Percentiles rank a stretch among this genome's conserved stretches.
Conservation (phyloP, 768 basidiomycete genomes). For the Inosperma sp. region DNA sequence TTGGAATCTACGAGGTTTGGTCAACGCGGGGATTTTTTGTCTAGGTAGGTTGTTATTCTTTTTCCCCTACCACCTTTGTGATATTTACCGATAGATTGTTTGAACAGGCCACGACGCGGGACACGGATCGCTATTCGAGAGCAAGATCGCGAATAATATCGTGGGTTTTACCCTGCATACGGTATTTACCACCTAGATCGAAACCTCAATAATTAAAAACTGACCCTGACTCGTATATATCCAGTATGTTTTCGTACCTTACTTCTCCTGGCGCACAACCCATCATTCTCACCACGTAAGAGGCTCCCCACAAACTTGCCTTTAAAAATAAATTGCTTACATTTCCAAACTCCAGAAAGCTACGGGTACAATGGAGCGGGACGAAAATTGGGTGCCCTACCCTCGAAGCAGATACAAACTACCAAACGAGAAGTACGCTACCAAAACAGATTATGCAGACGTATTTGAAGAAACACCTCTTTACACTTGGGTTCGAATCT, state of each 20-base stretch:
- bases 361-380: conserved; percentile 69
- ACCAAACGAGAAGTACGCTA: conserved; percentile 35
- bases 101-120: conserved; percentile 46
- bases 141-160: conserved; percentile 34
- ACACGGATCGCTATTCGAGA: conserved; percentile 38
- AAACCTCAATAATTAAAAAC: no score
- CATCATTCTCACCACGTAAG: conserved; percentile 65
- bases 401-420: conserved; percentile 38
- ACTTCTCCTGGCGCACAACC: conserved; percentile 66
- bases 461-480: conserved; percentile 52
- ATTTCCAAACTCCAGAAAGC: no score
- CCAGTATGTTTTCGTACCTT: conserved; percentile 48
- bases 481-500: conserved; percentile 38
- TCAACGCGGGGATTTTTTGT: conserved; percentile 49
- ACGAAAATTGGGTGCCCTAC: conserved; percentile 70
- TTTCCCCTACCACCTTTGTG: background rate
- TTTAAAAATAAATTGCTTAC: no score
- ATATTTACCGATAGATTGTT: no score
- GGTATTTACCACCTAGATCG: conserved; percentile 22
- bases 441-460: conserved; percentile 41
- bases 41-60: conserved; percentile 32
- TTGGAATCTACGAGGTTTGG: conserved; percentile 50
- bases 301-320: background rate
- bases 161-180: conserved; percentile 49
- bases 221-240: no score